A percentile compares a stretch with the other conserved stretches of the same genome.
Evolutionary conservation across 2,329 filamentous ascomycete species (phyloP).

Genomic region (Colletotrichum viniferum): DNA sequence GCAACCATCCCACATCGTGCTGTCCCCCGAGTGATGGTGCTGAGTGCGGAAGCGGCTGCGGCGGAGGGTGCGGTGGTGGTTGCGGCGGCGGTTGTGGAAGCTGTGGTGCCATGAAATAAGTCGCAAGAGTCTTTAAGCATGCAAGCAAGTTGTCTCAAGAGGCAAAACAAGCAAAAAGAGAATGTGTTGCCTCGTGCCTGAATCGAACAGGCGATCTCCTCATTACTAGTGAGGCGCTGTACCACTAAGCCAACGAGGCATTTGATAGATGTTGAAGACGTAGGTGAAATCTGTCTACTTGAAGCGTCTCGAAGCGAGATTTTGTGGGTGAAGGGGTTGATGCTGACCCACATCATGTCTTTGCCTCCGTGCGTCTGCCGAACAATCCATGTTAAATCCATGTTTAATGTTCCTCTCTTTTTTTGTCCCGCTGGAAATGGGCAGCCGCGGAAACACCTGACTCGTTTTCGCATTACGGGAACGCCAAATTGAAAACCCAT

Average conservation of each 20-base stretch:
- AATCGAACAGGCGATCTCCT: conserved; percentile 21
- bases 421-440: not conserved
- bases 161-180: not conserved
- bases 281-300: accelerated
- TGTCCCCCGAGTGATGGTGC: not conserved
- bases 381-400: not conserved
- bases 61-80: conserved; percentile 12
- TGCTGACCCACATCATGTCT: not conserved
- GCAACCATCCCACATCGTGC: not conserved
- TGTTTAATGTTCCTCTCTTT: not conserved
- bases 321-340: not conserved
- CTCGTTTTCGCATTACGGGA: not conserved
- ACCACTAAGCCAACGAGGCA: conserved; percentile 21
- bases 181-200: not conserved
- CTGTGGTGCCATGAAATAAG: conserved; percentile 12
- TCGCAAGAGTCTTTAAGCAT: not conserved
- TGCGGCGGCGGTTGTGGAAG: conserved; percentile 7
- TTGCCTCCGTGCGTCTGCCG: not conserved
- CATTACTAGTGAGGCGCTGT: conserved; percentile 22
- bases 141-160: not conserved
- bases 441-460: not conserved
- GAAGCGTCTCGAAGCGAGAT: not conserved
- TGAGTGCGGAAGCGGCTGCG: conserved; percentile 12
- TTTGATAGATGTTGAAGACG: not conserved
- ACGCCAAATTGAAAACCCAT: not conserved